Percentiles rank a stretch among this genome's conserved stretches.
Conservation (phyloP, 495 filamentous ascomycete species). For the Penicillium ochrochloron region DNA sequence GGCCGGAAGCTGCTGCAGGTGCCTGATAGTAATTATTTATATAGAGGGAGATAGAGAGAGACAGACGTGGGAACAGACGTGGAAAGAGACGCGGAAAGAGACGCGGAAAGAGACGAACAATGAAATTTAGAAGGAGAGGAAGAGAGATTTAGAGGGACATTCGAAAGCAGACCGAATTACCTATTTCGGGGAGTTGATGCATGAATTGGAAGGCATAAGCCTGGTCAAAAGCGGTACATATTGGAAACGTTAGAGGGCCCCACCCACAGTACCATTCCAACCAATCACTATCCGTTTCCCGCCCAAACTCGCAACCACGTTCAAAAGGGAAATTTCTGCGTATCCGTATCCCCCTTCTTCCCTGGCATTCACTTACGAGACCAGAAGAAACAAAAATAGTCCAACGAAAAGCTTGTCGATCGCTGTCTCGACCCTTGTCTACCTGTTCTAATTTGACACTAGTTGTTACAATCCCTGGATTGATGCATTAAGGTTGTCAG, state of each 20-base stretch:
- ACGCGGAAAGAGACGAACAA: no score
- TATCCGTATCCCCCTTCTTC: slow-evolving; percentile 19
- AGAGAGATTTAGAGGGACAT: no score
- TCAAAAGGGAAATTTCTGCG: slow-evolving; percentile 21
- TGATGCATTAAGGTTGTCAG: not conserved
- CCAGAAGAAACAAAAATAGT: slow-evolving; percentile 1
- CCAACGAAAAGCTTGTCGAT: not conserved
- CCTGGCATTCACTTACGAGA: not conserved
- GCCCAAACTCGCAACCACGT: not conserved
- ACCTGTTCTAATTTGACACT: not conserved
- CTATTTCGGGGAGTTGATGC: no score
- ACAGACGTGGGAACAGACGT: no score
- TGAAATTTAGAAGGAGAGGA: no score
- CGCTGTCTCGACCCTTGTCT: not conserved
- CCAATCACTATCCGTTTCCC: not conserved
- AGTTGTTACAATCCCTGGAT: not conserved
- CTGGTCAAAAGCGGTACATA: no score
- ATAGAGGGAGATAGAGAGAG: no score
- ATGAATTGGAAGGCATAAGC: no score
- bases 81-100: no score
- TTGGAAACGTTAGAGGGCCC: not conserved
- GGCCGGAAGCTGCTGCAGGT: no score
- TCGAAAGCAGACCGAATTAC: no score
- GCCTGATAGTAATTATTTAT: no score
- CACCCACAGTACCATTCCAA: not conserved